Base-by-base conservation (phyloP, 2,329 filamentous ascomycete genomes). In the Aspergillus sp. region DNA sequence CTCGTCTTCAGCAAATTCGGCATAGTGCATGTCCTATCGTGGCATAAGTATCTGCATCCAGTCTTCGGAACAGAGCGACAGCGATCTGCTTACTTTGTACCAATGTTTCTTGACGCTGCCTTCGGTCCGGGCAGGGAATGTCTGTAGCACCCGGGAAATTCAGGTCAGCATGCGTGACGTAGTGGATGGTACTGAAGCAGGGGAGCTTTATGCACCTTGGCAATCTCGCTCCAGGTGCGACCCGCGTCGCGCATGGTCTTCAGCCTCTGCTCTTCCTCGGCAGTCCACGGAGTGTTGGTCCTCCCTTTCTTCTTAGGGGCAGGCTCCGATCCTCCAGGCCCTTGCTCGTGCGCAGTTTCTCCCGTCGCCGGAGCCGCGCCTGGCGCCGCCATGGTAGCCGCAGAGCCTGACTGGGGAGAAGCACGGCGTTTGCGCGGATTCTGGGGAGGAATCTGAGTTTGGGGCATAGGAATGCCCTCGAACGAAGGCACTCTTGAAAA, bases 31-130 rank as follows among this genome's bases (percentile, higher is more conserved):
- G 71, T 99, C 95, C 91, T 95, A 71, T 75, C 61, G 76, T 71
- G 50, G 57, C 61, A 48, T 66, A 38, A 67, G 54, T 48, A 57
- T 48, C 19, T 25, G 30, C 10, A 57, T 42, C 17, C 42, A 19
- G 44, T 23, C 44, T 17, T 53, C 36, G 52, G 59, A 51, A 41
- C 15, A 50, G 44, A 48, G 30, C 42, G n/a, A 19, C 56, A 50
- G 23, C 44, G 3, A 39, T 21, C 13, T 60, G 65, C 79, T 58
- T 81, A 92, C 91, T 85, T 98, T 98, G 79, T 99, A 98, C 94
- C 95, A 99, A 77, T 99, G 95, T 80, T 98, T 99, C 84, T 98
- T 99, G 21, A 99, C 95, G 72, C 93, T 97, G 7, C 95, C 95
- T 79, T 99, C 95, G 44, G 95, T 99, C 71, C 95, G 86, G 23